Percentiles rank a stretch among this genome's conserved stretches.
Evolutionary conservation across 495 filamentous ascomycete genomes (phyloP).

Genomic region (Penicillium herquei): DNA sequence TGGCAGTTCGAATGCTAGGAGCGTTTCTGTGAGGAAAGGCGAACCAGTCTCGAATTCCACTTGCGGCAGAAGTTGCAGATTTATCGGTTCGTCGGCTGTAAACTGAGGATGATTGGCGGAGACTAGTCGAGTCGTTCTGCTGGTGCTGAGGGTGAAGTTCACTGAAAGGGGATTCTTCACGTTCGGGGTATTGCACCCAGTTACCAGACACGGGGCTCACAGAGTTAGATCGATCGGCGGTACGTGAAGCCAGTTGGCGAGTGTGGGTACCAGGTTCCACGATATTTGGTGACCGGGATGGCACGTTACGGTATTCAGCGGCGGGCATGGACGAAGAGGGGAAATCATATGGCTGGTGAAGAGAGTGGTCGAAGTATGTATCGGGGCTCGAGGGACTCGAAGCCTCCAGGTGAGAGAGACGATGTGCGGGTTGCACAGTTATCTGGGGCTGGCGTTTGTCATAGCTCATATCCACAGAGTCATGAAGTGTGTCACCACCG

Average conservation of each 20-base stretch:
- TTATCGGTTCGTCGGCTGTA: slow-evolving; percentile 40
- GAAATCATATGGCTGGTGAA: slow-evolving; percentile 27
- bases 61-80: slow-evolving; percentile 33
- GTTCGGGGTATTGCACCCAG: slow-evolving; percentile 61
- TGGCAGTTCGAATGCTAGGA: slow-evolving; percentile 29
- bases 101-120: slow-evolving; percentile 45
- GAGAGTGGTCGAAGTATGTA: slow-evolving; percentile 26
- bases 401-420: slow-evolving; percentile 34
- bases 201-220: slow-evolving; percentile 52
- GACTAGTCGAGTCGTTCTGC: slow-evolving; percentile 11
- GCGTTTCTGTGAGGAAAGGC: slow-evolving; percentile 32
- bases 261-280: slow-evolving; percentile 16
- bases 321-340: slow-evolving; percentile 21
- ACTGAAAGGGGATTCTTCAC: slow-evolving; percentile 42
- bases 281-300: slow-evolving; percentile 17
- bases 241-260: slow-evolving; percentile 22
- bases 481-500: slow-evolving; percentile 30
- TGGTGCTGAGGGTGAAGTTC: slow-evolving; percentile 29
- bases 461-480: slow-evolving; percentile 23
- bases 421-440: slow-evolving; percentile 20
- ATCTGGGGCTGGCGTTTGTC: slow-evolving; percentile 24
- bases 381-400: slow-evolving; percentile 38
- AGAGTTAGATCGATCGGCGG: slow-evolving; percentile 31
- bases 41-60: slow-evolving; percentile 40
- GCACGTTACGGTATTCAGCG: slow-evolving; percentile 27